Percentiles rank a stretch among this genome's conserved stretches.
Conservation (phyloP, 306 rosid genomes). For the Rubus idaeus region DNA sequence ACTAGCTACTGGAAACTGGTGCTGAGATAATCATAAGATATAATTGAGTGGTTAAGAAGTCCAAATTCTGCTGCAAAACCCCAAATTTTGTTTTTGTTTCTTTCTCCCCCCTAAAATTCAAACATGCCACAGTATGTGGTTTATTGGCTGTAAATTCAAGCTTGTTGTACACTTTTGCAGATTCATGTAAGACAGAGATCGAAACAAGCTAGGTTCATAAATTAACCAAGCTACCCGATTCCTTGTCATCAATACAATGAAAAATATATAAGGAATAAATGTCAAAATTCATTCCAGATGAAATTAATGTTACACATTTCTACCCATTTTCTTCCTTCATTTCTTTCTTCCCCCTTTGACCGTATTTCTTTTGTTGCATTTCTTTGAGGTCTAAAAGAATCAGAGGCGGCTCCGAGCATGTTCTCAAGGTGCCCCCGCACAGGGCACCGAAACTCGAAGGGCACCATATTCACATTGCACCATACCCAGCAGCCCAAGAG, state of each 20-base stretch:
- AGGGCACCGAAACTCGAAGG: too few relatives aligned
- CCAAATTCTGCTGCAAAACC: neutral
- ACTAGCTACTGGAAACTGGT: neutral
- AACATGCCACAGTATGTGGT: constrained; percentile 13
- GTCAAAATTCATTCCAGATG: neutral
- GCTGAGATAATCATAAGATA: neutral
- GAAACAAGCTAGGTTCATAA: constrained; percentile 8
- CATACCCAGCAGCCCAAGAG: too few relatives aligned
- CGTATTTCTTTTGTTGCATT: neutral
- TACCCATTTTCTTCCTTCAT: too few relatives aligned
- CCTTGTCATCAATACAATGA: constrained; percentile 3
- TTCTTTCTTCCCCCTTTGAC: too few relatives aligned
- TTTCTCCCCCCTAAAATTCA: constrained; percentile 1
- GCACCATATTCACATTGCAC: too few relatives aligned
- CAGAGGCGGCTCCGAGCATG: too few relatives aligned
- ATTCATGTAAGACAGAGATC: neutral
- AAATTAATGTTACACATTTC: neutral
- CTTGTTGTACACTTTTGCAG: constrained; percentile 8
- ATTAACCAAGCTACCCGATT: constrained; percentile 24
- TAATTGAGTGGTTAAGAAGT: neutral
- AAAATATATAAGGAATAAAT: neutral
- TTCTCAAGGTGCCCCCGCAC: too few relatives aligned
- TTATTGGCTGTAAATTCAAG: constrained; percentile 1
- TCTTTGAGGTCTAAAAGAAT: too few relatives aligned
- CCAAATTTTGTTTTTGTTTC: neutral